phyloP scores from a whole-genome alignment of 2,329 filamentous ascomycete species.

The Diaporthe vaccinii region DNA sequence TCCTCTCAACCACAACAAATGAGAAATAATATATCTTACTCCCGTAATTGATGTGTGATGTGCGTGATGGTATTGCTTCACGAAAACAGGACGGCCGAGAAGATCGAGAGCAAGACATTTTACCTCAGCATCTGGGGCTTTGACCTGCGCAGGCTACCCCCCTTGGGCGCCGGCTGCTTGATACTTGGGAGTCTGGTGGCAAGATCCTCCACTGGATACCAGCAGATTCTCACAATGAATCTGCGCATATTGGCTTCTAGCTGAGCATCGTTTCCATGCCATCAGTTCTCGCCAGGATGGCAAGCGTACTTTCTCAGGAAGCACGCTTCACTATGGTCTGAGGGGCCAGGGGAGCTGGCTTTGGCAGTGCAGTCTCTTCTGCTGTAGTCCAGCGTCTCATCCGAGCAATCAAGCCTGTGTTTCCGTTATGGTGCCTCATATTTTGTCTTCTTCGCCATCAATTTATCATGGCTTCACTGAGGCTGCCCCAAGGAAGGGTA shows the following conservation, averaged over 20 bases:
- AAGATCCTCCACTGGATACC: slow-evolving; percentile 58
- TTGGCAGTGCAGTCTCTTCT: slow-evolving; percentile 68
- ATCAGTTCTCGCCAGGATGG: too few species aligned
- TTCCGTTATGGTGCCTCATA: slow-evolving; percentile 74
- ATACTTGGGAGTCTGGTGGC: slow-evolving; percentile 64
- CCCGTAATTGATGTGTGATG: not conserved
- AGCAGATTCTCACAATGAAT: slow-evolving; percentile 58
- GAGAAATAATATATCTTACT: not conserved
- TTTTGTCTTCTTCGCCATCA: slow-evolving; percentile 58
- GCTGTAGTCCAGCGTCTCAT: slow-evolving; percentile 61
- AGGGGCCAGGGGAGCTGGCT: slow-evolving; percentile 54
- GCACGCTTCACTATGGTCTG: slow-evolving; percentile 1
- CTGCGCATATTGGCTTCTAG: slow-evolving; percentile 44
- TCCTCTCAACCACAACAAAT: not conserved
- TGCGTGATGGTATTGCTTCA: not conserved
- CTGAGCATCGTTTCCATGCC: too few species aligned
- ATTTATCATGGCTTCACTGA: slow-evolving; percentile 54
- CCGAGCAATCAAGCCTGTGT: slow-evolving; percentile 65
- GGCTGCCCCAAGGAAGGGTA: slow-evolving; percentile 59
- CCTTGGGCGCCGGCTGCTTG: slow-evolving; percentile 56
- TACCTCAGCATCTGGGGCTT: too few species aligned
- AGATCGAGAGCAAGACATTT: not conserved
- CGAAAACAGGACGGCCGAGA: not conserved
- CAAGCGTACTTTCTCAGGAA: not conserved
- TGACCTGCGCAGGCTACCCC: slow-evolving; percentile 53